A percentile compares a stretch with the other conserved stretches of the same genome.
phyloP scores from a whole-genome alignment of 768 basidiomycete genomes.

The Macrocybe gigantea region DNA sequence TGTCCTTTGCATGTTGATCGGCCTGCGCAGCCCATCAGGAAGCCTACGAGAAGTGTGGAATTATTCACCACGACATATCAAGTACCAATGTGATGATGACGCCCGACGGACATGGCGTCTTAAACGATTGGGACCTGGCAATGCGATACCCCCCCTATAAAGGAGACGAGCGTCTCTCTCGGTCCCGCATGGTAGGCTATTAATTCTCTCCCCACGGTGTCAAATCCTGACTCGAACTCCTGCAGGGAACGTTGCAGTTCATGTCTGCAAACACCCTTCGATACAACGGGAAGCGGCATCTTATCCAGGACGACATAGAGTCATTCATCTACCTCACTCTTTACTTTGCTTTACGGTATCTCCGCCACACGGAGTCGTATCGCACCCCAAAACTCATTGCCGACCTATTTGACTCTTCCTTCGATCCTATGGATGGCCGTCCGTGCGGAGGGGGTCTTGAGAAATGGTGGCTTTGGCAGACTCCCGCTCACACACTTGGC shows the following conservation, averaged over 20 bases:
- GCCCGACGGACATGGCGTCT: slow-evolving; percentile 2
- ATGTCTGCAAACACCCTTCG: slow-evolving; percentile 6
- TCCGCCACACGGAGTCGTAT: neutral
- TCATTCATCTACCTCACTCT: slow-evolving; percentile 6
- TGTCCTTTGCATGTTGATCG: neutral
- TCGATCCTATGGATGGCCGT: too few species aligned
- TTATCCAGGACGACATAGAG: slow-evolving; percentile 9
- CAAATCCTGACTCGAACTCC: neutral
- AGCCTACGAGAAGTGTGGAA: slow-evolving; percentile 3
- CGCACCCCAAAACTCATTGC: neutral
- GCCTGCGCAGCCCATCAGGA: slow-evolving; percentile 2
- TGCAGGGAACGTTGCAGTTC: slow-evolving; percentile 10
- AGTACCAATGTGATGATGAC: slow-evolving; percentile 8
- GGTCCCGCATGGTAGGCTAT: slow-evolving; percentile 6
- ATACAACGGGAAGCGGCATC: neutral
- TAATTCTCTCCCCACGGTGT: neutral
- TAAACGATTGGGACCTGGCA: slow-evolving; percentile 13
- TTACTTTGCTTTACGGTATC: slow-evolving; percentile 6
- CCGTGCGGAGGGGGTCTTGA: too few species aligned
- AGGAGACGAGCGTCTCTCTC: neutral
- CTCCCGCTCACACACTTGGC: too few species aligned
- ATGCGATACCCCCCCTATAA: neutral
- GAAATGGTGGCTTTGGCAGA: too few species aligned
- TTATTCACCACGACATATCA: slow-evolving; percentile 10
- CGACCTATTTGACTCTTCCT: neutral